Percentiles rank a stretch among this genome's conserved stretches.
These are phyloP conservation scores for Serendipita sp. DNA, from an alignment of 768 basidiomycete species.

Conservation along the genomic window DNA sequence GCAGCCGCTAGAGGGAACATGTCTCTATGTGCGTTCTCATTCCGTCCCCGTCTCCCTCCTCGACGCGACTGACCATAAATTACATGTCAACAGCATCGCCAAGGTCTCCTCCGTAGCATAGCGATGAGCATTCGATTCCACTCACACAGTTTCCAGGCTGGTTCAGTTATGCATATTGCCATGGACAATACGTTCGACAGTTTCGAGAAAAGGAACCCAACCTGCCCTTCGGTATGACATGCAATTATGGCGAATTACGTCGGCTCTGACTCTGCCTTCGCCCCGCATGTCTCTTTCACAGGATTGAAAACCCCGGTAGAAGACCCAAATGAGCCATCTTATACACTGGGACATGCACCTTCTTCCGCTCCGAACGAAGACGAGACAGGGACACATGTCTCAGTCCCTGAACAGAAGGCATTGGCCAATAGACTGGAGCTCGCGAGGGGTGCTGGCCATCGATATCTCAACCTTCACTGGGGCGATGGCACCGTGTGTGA, in stretches of 20 bases:
- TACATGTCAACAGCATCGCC: not conserved
- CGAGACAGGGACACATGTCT: conserved; percentile 22
- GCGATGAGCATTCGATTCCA: no score
- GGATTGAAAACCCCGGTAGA: conserved; percentile 18
- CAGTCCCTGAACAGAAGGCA: conserved; percentile 48
- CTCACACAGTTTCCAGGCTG: conserved; percentile 69
- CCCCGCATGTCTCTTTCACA: conserved; percentile 21
- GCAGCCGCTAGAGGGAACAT: conserved; percentile 60
- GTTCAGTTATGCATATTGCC: conserved; percentile 97
- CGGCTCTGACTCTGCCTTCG: conserved; percentile 12
- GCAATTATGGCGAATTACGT: not conserved
- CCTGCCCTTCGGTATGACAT: conserved; percentile 20
- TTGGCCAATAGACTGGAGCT: conserved; percentile 58
- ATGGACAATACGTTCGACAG: conserved; percentile 88
- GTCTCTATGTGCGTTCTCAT: conserved; percentile 60
- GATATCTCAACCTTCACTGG: conserved; percentile 83
- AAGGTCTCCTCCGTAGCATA: conserved; percentile 15
- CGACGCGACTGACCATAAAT: not conserved
- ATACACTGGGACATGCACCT: conserved; percentile 61
- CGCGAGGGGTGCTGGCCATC: conserved; percentile 61
- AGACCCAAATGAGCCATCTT: conserved; percentile 27
- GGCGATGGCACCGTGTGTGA: conserved; percentile 85
- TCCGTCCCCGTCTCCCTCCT: conserved; percentile 18
- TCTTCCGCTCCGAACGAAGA: conserved; percentile 15
- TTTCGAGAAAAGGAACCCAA: conserved; percentile 52